phyloP scores from a whole-genome alignment of 495 filamentous ascomycete species.

The Viridothelium virens region DNA sequence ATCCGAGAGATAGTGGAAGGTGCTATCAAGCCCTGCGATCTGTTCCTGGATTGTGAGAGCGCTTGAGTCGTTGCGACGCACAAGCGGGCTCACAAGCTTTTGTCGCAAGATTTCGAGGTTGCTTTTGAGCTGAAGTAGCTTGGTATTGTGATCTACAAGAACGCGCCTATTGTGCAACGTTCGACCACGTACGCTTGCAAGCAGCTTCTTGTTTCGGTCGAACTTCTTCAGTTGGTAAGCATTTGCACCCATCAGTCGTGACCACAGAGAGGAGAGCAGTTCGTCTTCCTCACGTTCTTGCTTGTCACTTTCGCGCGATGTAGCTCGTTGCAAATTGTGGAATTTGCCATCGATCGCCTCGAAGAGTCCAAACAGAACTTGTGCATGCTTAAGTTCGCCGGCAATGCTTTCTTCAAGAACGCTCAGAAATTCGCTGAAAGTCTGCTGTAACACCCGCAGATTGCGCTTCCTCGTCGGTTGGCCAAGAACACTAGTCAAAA shows the following conservation, averaged over 20 bases:
- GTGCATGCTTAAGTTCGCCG: constrained; percentile 67
- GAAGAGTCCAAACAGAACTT: constrained; percentile 72
- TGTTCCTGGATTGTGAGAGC: constrained; percentile 73
- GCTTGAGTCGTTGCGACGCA: constrained; percentile 54
- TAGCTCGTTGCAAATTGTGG: constrained; percentile 76
- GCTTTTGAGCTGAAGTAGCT: constrained; percentile 67
- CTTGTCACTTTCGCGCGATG: constrained; percentile 68
- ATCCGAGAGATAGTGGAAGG: constrained; percentile 62
- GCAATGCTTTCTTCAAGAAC: constrained; percentile 83
- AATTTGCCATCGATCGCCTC: constrained; percentile 84
- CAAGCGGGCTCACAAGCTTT: constrained; percentile 73
- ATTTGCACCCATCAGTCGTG: constrained; percentile 66
- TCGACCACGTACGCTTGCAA: constrained; percentile 66
- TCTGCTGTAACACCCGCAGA: constrained; percentile 68
- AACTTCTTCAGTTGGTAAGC: constrained; percentile 68
- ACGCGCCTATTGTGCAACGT: constrained; percentile 81
- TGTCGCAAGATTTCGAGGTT: constrained; percentile 69
- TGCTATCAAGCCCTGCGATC: constrained; percentile 70
- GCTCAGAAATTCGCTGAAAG: constrained; percentile 79
- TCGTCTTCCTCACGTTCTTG: constrained; percentile 74
- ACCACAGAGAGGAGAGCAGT: constrained; percentile 77
- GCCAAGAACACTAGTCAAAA: constrained; percentile 68
- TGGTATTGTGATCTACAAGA: constrained; percentile 73
- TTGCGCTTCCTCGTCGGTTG: constrained; percentile 69
- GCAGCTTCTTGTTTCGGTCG: constrained; percentile 68